Conservation (phyloP, 2,329 filamentous ascomycete genomes). For the Cercospora zeae-maydis region DNA sequence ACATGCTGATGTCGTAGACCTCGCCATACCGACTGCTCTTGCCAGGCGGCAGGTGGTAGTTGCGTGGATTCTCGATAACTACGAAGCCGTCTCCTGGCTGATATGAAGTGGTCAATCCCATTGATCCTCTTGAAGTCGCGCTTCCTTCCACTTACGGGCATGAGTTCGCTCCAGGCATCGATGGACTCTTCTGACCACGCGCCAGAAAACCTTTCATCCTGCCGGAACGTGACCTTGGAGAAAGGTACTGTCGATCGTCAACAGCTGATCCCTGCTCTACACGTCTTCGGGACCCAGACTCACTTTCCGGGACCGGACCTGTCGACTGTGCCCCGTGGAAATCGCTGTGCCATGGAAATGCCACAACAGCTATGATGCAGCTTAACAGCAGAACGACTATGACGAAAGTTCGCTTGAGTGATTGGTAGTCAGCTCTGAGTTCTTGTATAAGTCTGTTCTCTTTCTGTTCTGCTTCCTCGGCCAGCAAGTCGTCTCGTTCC, state of each 20-base stretch:
- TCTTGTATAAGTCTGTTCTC: slow-evolving; percentile 1
- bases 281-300: background rate
- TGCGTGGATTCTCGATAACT: slow-evolving; percentile 26
- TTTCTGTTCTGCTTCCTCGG: background rate
- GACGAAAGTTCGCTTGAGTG: background rate
- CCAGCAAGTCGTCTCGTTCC: slow-evolving; percentile 12
- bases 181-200: slow-evolving; percentile 27
- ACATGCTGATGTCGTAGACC: slow-evolving; percentile 37
- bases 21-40: slow-evolving; percentile 27
- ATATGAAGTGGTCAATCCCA: background rate
- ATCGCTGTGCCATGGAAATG: slow-evolving; percentile 8
- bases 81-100: slow-evolving; percentile 36
- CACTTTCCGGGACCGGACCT: background rate
- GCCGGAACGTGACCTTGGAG: slow-evolving; percentile 26
- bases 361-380: slow-evolving; percentile 6
- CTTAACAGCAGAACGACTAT: slow-evolving; percentile 2
- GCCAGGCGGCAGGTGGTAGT: slow-evolving; percentile 30
- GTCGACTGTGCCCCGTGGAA: background rate
- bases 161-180: slow-evolving; percentile 30
- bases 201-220: slow-evolving; percentile 27
- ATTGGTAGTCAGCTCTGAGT: background rate
- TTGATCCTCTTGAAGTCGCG: no score
- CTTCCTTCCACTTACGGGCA: slow-evolving; percentile 19
- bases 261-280: background rate
- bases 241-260: background rate